Evolutionary conservation across 1,284 basidiomycete species (phyloP).

Genomic region (Apiotrichum porosum): DNA sequence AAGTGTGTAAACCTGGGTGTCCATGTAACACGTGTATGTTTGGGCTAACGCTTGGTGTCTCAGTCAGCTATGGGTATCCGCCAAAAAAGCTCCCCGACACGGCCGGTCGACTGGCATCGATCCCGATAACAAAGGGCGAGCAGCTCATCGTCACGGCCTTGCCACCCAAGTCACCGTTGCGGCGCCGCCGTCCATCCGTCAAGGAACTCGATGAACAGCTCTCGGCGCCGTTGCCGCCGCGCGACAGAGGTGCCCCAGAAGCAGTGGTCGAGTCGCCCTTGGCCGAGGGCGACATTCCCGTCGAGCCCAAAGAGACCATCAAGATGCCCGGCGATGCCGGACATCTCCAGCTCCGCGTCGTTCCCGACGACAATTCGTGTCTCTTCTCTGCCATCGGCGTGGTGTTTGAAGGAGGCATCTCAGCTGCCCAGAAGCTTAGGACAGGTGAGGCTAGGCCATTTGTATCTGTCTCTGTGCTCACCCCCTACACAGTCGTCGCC

Average conservation of each 20-base stretch:
- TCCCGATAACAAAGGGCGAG: slow-evolving; percentile 71
- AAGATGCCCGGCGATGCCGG: slow-evolving; percentile 49
- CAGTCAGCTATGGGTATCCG: slow-evolving; percentile 82
- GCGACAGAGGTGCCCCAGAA: slow-evolving; percentile 10
- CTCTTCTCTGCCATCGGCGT: slow-evolving; percentile 80
- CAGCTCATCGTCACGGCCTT: slow-evolving; percentile 70
- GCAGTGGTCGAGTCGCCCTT: slow-evolving; percentile 14
- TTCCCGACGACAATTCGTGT: slow-evolving; percentile 91
- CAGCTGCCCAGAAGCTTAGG: slow-evolving; percentile 50
- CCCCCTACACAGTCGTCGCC: slow-evolving; percentile 73
- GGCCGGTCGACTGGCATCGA: slow-evolving; percentile 64
- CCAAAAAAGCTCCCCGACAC: slow-evolving; percentile 66
- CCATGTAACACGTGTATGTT: too few species aligned
- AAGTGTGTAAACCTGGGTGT: too few species aligned
- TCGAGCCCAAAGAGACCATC: slow-evolving; percentile 26
- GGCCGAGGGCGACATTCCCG: slow-evolving; percentile 15
- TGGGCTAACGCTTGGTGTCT: background rate
- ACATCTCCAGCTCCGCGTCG: slow-evolving; percentile 56
- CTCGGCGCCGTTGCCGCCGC: slow-evolving; percentile 29
- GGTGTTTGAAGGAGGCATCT: slow-evolving; percentile 73
- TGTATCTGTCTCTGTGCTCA: too few species aligned
- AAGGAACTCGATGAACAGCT: slow-evolving; percentile 32
- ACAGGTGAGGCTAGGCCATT: slow-evolving; percentile 21
- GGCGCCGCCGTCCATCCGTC: slow-evolving; percentile 30
- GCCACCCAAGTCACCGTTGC: slow-evolving; percentile 16